phyloP scores from a whole-genome alignment of 2,329 filamentous ascomycete species.

The Keithomyces neogunnii region DNA sequence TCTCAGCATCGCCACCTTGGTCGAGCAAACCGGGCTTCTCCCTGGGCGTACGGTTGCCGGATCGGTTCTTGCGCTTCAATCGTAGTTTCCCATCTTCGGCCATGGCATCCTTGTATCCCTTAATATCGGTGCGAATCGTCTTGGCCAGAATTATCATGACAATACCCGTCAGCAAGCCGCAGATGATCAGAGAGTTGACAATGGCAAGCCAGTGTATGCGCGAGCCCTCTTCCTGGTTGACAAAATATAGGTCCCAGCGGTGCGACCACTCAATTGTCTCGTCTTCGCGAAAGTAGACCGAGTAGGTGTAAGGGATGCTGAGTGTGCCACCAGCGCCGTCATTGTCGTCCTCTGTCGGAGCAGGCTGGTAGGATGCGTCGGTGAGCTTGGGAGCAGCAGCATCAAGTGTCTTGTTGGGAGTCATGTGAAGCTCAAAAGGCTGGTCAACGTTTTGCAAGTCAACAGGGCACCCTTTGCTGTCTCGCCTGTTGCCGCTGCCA shows the following conservation, averaged over 20 bases:
- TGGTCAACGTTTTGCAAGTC: slow-evolving; percentile 55
- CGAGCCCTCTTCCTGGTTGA: slow-evolving; percentile 73
- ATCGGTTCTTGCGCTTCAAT: slow-evolving; percentile 38
- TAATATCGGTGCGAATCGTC: slow-evolving; percentile 72
- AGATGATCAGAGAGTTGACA: slow-evolving; percentile 78
- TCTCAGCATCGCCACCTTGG: slow-evolving; percentile 42
- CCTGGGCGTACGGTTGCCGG: slow-evolving; percentile 16
- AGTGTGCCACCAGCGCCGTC: slow-evolving; percentile 59
- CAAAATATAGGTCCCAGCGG: slow-evolving; percentile 85
- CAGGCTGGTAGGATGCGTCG: slow-evolving; percentile 49
- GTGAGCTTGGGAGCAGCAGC: slow-evolving; percentile 35
- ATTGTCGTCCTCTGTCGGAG: slow-evolving; percentile 36
- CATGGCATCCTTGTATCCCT: slow-evolving; percentile 57
- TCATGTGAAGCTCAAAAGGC: slow-evolving; percentile 61
- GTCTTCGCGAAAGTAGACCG: slow-evolving; percentile 82
- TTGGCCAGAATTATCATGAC: slow-evolving; percentile 74
- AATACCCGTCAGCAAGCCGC: slow-evolving; percentile 66
- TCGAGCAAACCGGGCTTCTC: slow-evolving; percentile 57
- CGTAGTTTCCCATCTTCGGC: slow-evolving; percentile 59
- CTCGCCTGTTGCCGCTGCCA: slow-evolving; percentile 48
- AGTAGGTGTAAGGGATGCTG: slow-evolving; percentile 78
- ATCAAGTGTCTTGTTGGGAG: slow-evolving; percentile 51
- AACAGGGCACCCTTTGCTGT: slow-evolving; percentile 57
- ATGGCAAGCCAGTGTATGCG: slow-evolving; percentile 85
- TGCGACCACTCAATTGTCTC: slow-evolving; percentile 72